Evolutionary conservation across 163 green algal genomes (phyloP).

Genomic region (Picocystis sp.): DNA sequence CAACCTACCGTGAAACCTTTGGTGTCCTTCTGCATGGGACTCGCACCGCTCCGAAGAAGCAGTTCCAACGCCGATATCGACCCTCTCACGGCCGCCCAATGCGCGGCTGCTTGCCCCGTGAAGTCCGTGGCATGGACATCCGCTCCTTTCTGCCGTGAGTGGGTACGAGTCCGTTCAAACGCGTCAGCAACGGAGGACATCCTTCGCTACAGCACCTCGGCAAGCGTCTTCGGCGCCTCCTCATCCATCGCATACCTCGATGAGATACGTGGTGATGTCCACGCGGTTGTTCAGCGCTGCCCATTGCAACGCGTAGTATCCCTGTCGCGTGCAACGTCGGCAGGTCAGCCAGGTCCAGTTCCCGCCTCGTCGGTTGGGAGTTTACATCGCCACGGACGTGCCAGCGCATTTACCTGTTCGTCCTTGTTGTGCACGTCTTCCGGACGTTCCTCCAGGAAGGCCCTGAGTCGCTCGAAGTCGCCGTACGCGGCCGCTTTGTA

Average conservation of each 20-base stretch:
- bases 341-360: no score
- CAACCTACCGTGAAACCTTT: slow-evolving; percentile 23
- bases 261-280: slow-evolving; percentile 43
- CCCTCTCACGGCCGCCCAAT: slow-evolving; percentile 74
- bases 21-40: slow-evolving; percentile 33
- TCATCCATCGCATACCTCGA: slow-evolving; percentile 15
- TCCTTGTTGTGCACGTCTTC: no score
- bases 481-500: no score
- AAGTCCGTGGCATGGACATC: slow-evolving; percentile 39
- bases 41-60: slow-evolving; percentile 46
- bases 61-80: slow-evolving; percentile 54
- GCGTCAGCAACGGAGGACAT: neutral
- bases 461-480: no score
- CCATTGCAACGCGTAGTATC: slow-evolving; percentile 81
- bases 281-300: slow-evolving; percentile 84
- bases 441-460: no score
- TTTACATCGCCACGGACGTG: no score
- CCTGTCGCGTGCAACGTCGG: slow-evolving; percentile 6
- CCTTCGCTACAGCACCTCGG: neutral
- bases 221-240: neutral
- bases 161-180: neutral
- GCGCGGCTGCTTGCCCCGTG: slow-evolving; percentile 66
- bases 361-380: no score
- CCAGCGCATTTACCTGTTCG: no score
- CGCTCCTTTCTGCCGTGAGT: slow-evolving; percentile 26